phyloP scores from a whole-genome alignment of 2,329 filamentous ascomycete species.

The Hymenotorrendiella dingleyae region DNA sequence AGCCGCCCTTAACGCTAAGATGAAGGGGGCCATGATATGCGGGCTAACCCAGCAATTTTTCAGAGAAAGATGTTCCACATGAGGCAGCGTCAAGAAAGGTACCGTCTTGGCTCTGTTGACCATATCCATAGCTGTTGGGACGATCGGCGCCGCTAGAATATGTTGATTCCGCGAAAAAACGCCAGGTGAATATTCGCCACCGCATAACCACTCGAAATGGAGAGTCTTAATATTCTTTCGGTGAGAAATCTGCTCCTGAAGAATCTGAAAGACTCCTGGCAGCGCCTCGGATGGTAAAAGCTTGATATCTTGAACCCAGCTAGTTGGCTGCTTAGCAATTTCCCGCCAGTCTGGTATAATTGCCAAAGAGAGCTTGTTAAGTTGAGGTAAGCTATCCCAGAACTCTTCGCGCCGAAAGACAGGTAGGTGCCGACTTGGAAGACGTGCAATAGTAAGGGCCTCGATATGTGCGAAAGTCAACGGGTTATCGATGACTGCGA shows the following conservation, averaged over 20 bases:
- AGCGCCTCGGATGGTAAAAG: constrained; percentile 48
- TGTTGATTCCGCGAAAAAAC: constrained; percentile 55
- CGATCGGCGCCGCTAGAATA: constrained; percentile 54
- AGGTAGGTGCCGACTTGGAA: constrained; percentile 55
- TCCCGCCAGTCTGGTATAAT: constrained; percentile 63
- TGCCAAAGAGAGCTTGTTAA: constrained; percentile 50
- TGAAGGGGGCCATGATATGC: constrained; percentile 46
- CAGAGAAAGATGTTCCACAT: constrained; percentile 53
- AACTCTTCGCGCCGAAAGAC: constrained; percentile 52
- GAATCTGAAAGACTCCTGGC: constrained; percentile 44
- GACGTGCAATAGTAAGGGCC: constrained; percentile 56
- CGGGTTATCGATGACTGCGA: constrained; percentile 57
- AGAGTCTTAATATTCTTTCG: constrained; percentile 49
- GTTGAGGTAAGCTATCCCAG: constrained; percentile 51
- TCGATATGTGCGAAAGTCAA: constrained; percentile 47
- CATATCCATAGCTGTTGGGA: constrained; percentile 31
- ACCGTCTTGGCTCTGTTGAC: constrained; percentile 23
- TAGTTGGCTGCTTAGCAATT: constrained; percentile 46
- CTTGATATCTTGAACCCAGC: constrained; percentile 41
- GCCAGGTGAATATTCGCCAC: constrained; percentile 61
- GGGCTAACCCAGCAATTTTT: constrained; percentile 66
- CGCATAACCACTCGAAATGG: constrained; percentile 60
- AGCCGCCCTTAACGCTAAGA: constrained; percentile 41
- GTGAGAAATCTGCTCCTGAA: constrained; percentile 44
- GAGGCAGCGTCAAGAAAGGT: constrained; percentile 44